Base-by-base conservation (phyloP, 768 basidiomycete genomes). In the Mycena galopus region DNA sequence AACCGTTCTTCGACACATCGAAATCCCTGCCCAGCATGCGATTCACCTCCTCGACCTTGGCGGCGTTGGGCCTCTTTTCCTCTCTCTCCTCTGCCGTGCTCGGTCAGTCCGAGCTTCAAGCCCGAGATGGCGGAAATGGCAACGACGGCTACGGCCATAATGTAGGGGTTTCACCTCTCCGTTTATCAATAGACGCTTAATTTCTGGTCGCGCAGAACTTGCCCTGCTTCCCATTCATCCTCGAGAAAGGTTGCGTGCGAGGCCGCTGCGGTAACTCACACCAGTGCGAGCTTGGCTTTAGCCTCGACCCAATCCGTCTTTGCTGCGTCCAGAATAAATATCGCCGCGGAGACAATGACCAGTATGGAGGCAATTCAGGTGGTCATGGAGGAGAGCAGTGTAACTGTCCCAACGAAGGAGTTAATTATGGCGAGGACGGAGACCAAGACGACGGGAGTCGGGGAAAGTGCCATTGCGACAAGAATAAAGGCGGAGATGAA, bases 271-370 rank as follows among this genome's bases (percentile, higher is more conserved):
- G 16, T 23, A 23, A 67, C 21, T 25, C 25, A 4, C 67, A 47
- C 33, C 32, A 61, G 10, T 68, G 67, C 67, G 67, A 68, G 67
- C 50, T 68, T n/a, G 67, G 67, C 23, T 68, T 68, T 58, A 25
- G 23, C 23, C 4, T 68, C 47, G 58, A 68, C 47, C 56, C 56
- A 7, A 39, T 50, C 11, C 35, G 67, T 5, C 57, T 59, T 12
- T 59, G 57, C 33, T 59, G 57, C 29, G 57, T 59, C n/a, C 33
- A 8, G 16, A 16, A 37, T 10, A 8, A 23, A 8, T 59, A 39
- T 29, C 56, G 30, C 19, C 56, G 56, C 19, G 56, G 19, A 14
- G 56, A 53, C 23, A 12, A n/a, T n/a, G 47, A 25, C 47, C 23
- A 7, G 42, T 44, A 50, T 23, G 47, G 47, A 50, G n/a, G 12